Evolutionary conservation across 495 filamentous ascomycete genomes (phyloP).

Genomic region (Tirmania nivea): DNA sequence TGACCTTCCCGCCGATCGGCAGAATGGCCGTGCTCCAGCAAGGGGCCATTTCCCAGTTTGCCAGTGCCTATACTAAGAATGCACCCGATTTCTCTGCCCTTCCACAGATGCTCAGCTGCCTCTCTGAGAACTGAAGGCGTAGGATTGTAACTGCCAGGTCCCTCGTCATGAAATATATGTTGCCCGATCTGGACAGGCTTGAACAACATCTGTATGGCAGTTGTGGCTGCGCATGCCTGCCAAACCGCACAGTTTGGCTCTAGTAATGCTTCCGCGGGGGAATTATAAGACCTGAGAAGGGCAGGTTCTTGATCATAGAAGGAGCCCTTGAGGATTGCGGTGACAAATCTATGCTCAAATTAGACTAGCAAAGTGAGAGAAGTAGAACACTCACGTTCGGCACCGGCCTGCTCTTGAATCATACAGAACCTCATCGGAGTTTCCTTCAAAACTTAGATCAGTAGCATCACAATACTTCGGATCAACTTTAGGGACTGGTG

Average conservation of each 20-base stretch:
- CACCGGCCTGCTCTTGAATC: slow-evolving; percentile 68
- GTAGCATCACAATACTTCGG: background rate
- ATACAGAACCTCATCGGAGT: slow-evolving; percentile 40
- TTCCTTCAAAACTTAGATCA: background rate
- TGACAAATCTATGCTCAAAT: slow-evolving; percentile 29
- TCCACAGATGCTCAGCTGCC: slow-evolving; percentile 80
- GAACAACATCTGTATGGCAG: slow-evolving; percentile 75
- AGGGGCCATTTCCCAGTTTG: slow-evolving; percentile 54
- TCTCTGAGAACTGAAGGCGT: slow-evolving; percentile 70
- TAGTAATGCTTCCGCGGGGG: slow-evolving; percentile 66
- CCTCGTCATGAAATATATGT: slow-evolving; percentile 83
- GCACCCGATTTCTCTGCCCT: slow-evolving; percentile 68
- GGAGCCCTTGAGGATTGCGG: slow-evolving; percentile 78
- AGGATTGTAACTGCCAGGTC: slow-evolving; percentile 78
- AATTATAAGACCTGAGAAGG: slow-evolving; percentile 80
- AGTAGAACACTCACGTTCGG: slow-evolving; percentile 59
- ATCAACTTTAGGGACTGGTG: background rate
- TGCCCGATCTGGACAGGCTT: slow-evolving; percentile 91
- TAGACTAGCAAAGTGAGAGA: slow-evolving; percentile 1
- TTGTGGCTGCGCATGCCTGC: slow-evolving; percentile 86
- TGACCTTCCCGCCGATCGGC: slow-evolving; percentile 52
- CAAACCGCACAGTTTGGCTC: slow-evolving; percentile 85
- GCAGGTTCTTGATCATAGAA: slow-evolving; percentile 40
- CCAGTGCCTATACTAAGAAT: slow-evolving; percentile 87
- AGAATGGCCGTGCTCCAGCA: slow-evolving; percentile 27